Evolutionary conservation across 1,139 yeast species (phyloP), one percentile per base, ranked within the genome.

Genomic region (Petasospora fabianii): DNA sequence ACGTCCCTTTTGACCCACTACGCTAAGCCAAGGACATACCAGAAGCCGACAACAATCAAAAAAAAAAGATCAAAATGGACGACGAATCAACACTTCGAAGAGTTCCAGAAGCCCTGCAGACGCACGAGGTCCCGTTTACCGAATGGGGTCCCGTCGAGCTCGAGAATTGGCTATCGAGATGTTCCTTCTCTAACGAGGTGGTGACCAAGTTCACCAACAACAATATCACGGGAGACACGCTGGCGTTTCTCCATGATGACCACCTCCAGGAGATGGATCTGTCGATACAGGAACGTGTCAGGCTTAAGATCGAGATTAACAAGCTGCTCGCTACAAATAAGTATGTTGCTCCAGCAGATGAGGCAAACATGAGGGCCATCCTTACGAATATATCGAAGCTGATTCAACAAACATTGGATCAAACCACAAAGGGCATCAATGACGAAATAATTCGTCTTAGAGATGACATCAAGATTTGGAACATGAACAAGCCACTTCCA

Each of bases 251-350:
- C 30, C 73, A 74, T 11, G 69, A 83, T 2, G 75, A 73, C 8
- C 85, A 82, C 55, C 66, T 82, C 36, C 66, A 68, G 48, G 87
- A 80, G 47, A 60, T 83, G 54, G 84, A 84, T 2, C 63, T 77
- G 1, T 44, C 47, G 7, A 49, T 77, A 32, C 59, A 62, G 13
- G 56, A 66, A 2, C 62, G 87, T 13, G 62, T 82, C 5, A 46
- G 55, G 27, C 59, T 81, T 24, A 77, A 78, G 51, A 65, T 64
- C 36, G 68, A 69, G 32, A 69, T 81, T 24, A 66, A 71, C 40
- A 74, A 67, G 24, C 55, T 77, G 33, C 54, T 76, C 9, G 17
- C 31, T 2, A 22, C 32, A 1, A 35, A 38, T 27, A 38, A 39
- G 16, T 45, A 36, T 13, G 33, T 46, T 2, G 13, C 53, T 55